These are phyloP conservation scores for Cyberlindnera meyerae DNA, from an alignment of 805 yeast genomes.

Conservation along the genomic window DNA sequence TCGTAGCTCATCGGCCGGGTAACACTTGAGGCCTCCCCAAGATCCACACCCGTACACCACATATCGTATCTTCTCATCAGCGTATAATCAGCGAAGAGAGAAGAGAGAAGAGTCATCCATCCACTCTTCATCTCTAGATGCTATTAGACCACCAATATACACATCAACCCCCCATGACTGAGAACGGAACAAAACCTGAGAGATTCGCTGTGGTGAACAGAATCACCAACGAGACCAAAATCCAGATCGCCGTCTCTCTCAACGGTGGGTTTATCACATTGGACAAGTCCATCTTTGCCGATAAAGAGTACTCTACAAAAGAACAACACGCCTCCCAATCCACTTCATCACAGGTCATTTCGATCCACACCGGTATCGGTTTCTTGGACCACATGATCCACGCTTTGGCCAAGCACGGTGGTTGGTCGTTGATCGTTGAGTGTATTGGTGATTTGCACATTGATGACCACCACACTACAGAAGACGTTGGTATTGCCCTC, in stretches of 20 bases:
- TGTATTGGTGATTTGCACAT: constrained; percentile 93
- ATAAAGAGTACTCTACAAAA: constrained; percentile 29
- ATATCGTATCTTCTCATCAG: too few relatives aligned
- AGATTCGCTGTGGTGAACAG: constrained; percentile 40
- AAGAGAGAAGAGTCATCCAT: constrained; percentile 1
- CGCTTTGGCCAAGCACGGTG: constrained; percentile 93
- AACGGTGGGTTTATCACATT: constrained; percentile 80
- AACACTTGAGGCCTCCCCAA: too few relatives aligned
- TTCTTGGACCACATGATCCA: constrained; percentile 96
- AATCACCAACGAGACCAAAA: constrained; percentile 88
- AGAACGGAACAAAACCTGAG: constrained; percentile 12
- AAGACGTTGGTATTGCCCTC: constrained; percentile 89
- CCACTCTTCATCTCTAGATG: constrained; percentile 1
- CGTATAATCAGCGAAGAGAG: background rate
- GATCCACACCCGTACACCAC: too few relatives aligned
- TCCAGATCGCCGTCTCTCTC: constrained; percentile 75
- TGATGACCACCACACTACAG: constrained; percentile 96
- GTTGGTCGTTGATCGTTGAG: constrained; percentile 88
- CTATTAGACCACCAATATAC: background rate
- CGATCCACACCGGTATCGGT: constrained; percentile 88
- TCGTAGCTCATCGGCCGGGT: too few relatives aligned
- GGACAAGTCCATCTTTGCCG: constrained; percentile 50
- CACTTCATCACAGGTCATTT: constrained; percentile 66
- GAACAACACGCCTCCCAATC: constrained; percentile 61
- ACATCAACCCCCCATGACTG: background rate